Conservation (phyloP, 768 basidiomycete genomes). For the Mrakia gelida region DNA sequence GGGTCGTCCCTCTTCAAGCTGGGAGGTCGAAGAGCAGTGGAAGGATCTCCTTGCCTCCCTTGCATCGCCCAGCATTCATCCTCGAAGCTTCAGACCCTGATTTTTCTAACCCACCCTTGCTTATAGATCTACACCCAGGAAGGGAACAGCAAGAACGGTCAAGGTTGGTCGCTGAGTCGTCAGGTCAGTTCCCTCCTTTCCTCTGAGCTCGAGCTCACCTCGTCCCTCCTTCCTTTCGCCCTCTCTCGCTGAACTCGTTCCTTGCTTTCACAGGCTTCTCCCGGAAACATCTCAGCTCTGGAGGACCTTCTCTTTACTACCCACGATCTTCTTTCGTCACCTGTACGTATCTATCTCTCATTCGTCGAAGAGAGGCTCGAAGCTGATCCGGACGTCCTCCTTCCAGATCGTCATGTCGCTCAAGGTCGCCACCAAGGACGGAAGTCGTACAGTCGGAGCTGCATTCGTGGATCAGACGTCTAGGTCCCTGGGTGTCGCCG, state of each 20-base stretch:
- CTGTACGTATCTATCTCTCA: conserved; percentile 40
- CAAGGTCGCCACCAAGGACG: conserved; percentile 57
- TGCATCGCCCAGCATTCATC: neutral
- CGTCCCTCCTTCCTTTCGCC: too few species aligned
- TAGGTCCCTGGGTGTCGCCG: conserved; percentile 78
- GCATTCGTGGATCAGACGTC: conserved; percentile 88
- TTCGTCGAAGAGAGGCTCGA: neutral
- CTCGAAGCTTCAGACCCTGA: neutral
- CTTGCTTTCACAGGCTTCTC: conserved; percentile 54
- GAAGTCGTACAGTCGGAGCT: conserved; percentile 59
- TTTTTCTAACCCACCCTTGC: neutral
- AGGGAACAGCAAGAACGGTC: conserved; percentile 15
- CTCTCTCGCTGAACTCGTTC: neutral
- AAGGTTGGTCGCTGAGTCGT: conserved; percentile 20
- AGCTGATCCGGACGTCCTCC: neutral
- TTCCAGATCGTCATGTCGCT: conserved; percentile 72
- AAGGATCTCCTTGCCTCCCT: neutral
- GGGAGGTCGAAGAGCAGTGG: too few species aligned
- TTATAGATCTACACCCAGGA: conserved; percentile 31
- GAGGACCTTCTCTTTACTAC: conserved; percentile 80
- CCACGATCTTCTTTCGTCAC: conserved; percentile 72
- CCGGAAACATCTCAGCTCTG: conserved; percentile 62
- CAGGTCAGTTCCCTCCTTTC: conserved; percentile 36
- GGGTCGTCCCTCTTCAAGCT: neutral
- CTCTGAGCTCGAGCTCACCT: neutral